Conservation (phyloP, 768 basidiomycete genomes). For the Brasilioporus rufonigricans region DNA sequence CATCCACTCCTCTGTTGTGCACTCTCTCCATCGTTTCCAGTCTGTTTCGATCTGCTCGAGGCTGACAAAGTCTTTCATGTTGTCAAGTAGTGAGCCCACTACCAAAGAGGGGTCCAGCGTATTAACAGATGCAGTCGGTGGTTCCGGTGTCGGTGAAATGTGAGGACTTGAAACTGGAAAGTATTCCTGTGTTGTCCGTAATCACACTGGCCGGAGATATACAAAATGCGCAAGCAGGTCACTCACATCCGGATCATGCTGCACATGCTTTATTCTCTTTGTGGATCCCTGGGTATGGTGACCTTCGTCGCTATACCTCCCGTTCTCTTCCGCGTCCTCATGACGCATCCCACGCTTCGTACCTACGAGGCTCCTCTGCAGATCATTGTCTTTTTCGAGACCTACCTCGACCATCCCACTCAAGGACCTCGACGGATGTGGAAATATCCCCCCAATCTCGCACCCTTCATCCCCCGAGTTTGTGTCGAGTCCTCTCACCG, state of each 20-base stretch:
- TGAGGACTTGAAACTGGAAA: slow-evolving; percentile 22
- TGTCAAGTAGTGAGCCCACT: slow-evolving; percentile 18
- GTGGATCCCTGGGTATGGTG: slow-evolving; percentile 4
- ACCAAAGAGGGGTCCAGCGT: slow-evolving; percentile 5
- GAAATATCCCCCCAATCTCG: slow-evolving; percentile 6
- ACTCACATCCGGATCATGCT: slow-evolving; percentile 20
- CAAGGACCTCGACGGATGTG: slow-evolving; percentile 5
- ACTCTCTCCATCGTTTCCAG: slow-evolving; percentile 29
- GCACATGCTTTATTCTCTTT: slow-evolving; percentile 18
- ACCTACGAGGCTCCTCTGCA: not conserved
- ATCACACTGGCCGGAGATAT: not conserved
- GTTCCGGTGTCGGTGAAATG: slow-evolving; percentile 15
- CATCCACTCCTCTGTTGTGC: slow-evolving; percentile 32
- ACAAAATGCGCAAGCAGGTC: not conserved
- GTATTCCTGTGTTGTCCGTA: slow-evolving; percentile 15
- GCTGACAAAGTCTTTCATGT: slow-evolving; percentile 19
- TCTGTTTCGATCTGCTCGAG: slow-evolving; percentile 20
- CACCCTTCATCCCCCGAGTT: not conserved
- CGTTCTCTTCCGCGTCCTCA: slow-evolving; percentile 14
- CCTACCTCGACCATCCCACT: slow-evolving; percentile 7
- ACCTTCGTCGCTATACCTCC: slow-evolving; percentile 2
- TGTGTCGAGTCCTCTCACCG: not conserved
- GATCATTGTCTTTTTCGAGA: slow-evolving; percentile 2
- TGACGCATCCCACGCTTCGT: slow-evolving; percentile 13
- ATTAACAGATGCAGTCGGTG: not conserved